Percentiles rank a stretch among this genome's conserved stretches.
Conservation (phyloP, 345 rosid species). For the Pugionium dolabratum region DNA sequence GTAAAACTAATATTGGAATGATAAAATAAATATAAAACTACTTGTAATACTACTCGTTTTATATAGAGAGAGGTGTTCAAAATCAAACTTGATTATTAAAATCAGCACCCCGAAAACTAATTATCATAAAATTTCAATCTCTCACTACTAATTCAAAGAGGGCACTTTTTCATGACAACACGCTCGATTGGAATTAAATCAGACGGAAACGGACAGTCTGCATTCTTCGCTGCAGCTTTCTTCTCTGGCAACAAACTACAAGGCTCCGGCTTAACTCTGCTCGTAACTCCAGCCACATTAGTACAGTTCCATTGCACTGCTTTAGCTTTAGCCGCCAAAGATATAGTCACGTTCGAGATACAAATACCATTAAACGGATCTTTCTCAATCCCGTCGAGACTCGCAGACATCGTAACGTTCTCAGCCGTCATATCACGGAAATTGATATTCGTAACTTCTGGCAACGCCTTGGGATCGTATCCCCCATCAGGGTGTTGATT, state of each 20-base stretch:
- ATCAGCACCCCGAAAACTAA: background rate
- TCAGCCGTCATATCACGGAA: constrained; percentile 56
- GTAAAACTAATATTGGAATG: background rate
- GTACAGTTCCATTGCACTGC: constrained; percentile 73
- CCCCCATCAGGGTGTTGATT: constrained; percentile 59
- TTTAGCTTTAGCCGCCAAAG: constrained; percentile 44
- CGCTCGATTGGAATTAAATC: constrained; percentile 67
- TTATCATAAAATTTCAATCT: background rate
- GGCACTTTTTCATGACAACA: constrained; percentile 50
- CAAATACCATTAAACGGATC: constrained; percentile 61
- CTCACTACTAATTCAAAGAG: constrained; percentile 8
- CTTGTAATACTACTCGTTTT: background rate
- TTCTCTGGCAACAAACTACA: constrained; percentile 55
- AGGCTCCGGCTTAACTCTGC: constrained; percentile 55
- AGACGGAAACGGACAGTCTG: constrained; percentile 55
- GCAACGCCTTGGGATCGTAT: constrained; percentile 64
- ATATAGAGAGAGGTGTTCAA: background rate
- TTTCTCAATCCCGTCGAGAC: constrained; percentile 51
- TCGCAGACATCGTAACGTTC: constrained; percentile 57
- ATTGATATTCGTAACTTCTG: constrained; percentile 52
- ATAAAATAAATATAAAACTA: constrained; percentile 11
- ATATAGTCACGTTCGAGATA: constrained; percentile 61
- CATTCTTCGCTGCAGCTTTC: constrained; percentile 36
- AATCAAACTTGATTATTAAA: background rate
- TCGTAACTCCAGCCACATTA: constrained; percentile 55